A percentile compares a stretch with the other conserved stretches of the same genome.
phyloP scores from a whole-genome alignment of 495 filamentous ascomycete species.

The Penicillium robsamsonii region DNA sequence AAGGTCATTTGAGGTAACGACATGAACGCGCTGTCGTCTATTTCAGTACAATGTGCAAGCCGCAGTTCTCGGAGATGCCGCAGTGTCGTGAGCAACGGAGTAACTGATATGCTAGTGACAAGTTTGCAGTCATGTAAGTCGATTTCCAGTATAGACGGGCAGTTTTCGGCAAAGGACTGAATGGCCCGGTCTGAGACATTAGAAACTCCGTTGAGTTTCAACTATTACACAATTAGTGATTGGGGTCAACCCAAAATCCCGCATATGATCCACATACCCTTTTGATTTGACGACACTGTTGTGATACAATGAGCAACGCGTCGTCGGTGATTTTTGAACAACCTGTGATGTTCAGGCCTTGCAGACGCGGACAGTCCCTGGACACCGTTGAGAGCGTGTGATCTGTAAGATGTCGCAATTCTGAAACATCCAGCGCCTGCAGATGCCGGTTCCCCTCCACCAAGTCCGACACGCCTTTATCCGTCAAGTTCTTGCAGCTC shows the following conservation, averaged over 20 bases:
- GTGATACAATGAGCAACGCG: constrained; percentile 76
- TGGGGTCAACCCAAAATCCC: neutral
- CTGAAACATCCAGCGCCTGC: constrained; percentile 87
- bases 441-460: constrained; percentile 77
- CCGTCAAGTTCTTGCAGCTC: constrained; percentile 80
- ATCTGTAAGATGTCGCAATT: constrained; percentile 76
- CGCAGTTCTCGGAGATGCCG: constrained; percentile 84
- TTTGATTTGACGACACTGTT: constrained; percentile 83
- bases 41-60: constrained; percentile 75
- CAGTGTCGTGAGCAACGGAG: constrained; percentile 69
- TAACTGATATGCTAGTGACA: constrained; percentile 78
- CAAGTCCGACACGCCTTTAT: constrained; percentile 75
- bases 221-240: constrained; percentile 50
- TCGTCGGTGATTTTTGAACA: constrained; percentile 84
- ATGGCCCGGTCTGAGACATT: constrained; percentile 78
- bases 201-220: constrained; percentile 89
- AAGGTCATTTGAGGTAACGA: constrained; percentile 67
- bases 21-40: constrained; percentile 84
- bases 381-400: constrained; percentile 77
- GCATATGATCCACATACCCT: constrained; percentile 54
- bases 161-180: constrained; percentile 79
- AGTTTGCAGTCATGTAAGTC: constrained; percentile 84
- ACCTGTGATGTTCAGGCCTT: constrained; percentile 89
- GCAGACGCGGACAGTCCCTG: constrained; percentile 75
- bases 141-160: constrained; percentile 91